These are phyloP conservation scores for Akanthomyces uredinophilus DNA, from an alignment of 2,329 filamentous ascomycete species.

Conservation along the genomic window DNA sequence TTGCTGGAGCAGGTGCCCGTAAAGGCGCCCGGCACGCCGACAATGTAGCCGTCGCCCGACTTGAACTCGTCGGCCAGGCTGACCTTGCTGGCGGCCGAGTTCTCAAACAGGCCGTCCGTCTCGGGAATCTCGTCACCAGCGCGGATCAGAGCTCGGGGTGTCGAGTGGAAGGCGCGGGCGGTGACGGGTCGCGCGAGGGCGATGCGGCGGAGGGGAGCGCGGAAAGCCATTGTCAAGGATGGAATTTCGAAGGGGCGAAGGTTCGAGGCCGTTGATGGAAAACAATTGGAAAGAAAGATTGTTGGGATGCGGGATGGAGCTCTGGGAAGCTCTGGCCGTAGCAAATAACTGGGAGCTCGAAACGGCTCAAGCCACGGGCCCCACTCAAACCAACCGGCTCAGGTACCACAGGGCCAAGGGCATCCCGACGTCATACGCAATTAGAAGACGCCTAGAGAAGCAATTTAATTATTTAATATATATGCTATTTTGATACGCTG, in stretches of 20 bases:
- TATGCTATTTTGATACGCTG: no score
- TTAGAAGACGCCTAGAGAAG: no score
- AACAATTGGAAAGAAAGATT: neutral
- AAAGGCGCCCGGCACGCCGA: slow-evolving; percentile 81
- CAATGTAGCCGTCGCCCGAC: slow-evolving; percentile 69
- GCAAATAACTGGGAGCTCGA: neutral
- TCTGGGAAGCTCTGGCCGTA: neutral
- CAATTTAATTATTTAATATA: no score
- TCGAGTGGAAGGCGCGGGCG: slow-evolving; percentile 56
- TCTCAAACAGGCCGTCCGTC: slow-evolving; percentile 72
- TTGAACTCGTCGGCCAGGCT: slow-evolving; percentile 73
- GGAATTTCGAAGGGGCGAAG: neutral
- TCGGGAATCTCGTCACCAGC: slow-evolving; percentile 75
- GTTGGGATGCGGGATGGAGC: neutral
- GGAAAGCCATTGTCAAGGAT: slow-evolving; percentile 31
- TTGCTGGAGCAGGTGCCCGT: slow-evolving; percentile 51
- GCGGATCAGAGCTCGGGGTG: slow-evolving; percentile 59
- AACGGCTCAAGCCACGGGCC: neutral
- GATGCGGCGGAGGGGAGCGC: slow-evolving; percentile 29
- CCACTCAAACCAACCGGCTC: no score
- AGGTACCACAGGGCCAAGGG: neutral
- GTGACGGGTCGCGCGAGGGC: slow-evolving; percentile 28
- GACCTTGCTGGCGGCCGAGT: slow-evolving; percentile 87
- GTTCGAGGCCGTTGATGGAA: neutral
- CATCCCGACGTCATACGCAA: no score